Conservation (phyloP, 306 rosid species). For the Pueraria montana region DNA sequence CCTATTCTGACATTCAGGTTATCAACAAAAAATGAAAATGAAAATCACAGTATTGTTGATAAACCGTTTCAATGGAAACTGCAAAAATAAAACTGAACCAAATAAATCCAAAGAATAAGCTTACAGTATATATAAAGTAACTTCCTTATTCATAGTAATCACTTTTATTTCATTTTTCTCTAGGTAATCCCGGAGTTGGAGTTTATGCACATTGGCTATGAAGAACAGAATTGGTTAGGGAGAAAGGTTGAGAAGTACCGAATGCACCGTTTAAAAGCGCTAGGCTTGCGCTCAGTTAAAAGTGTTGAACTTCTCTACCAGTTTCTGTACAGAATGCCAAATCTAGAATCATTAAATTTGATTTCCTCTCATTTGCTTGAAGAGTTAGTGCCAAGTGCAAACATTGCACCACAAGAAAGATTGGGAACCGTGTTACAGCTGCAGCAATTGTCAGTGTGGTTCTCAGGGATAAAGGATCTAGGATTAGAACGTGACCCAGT, state of each 20-base stretch:
- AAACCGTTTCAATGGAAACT: too few species aligned
- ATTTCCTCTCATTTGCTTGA: not conserved
- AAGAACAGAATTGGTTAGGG: not conserved
- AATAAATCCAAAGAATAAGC: too few species aligned
- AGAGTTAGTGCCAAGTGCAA: not conserved
- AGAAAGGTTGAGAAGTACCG: not conserved
- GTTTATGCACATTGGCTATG: not conserved
- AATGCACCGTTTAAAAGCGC: constrained; percentile 3
- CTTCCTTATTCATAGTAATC: not conserved
- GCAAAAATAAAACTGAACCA: too few species aligned
- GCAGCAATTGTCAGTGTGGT: not conserved
- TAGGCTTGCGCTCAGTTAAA: not conserved
- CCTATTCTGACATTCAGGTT: too few species aligned
- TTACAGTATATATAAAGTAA: not conserved
- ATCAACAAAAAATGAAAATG: too few species aligned
- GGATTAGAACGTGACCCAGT: constrained; percentile 17
- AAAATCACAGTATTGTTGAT: too few species aligned
- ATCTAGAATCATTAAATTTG: too few species aligned
- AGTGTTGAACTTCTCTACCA: not conserved
- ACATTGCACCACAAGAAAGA: too few species aligned
- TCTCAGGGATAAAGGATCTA: not conserved
- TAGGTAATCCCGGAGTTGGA: constrained; percentile 35
- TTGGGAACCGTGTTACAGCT: constrained; percentile 23
- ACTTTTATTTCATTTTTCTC: not conserved
- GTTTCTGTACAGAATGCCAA: constrained; percentile 41